Evolutionary conservation across 2,329 filamentous ascomycete species (phyloP).

Genomic region (Penicillium sp.): DNA sequence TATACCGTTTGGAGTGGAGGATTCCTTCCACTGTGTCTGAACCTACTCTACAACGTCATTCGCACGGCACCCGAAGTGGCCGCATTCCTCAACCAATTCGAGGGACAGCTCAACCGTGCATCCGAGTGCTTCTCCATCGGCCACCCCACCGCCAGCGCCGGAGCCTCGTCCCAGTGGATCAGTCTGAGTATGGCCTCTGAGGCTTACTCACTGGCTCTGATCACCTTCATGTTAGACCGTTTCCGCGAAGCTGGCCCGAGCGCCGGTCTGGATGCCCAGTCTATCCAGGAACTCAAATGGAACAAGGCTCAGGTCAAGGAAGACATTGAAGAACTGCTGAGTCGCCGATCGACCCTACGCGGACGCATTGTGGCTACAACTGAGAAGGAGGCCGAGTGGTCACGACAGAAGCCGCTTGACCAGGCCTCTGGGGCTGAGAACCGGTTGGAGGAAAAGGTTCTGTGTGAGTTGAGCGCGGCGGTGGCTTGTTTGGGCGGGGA

Average conservation of each 20-base stretch:
- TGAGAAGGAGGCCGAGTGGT: conserved; percentile 64
- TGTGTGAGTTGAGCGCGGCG: conserved; percentile 61
- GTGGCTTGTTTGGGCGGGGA: conserved; percentile 41
- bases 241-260: conserved; percentile 63
- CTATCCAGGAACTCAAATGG: conserved; percentile 71
- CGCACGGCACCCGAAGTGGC: conserved; percentile 77
- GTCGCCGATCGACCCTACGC: conserved; percentile 62
- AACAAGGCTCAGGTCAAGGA: conserved; percentile 68
- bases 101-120: conserved; percentile 68
- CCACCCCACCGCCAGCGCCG: conserved; percentile 43
- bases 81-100: conserved; percentile 85
- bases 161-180: conserved; percentile 55
- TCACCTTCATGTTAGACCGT: conserved; percentile 66
- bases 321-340: conserved; percentile 77
- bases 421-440: conserved; percentile 53
- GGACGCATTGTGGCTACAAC: conserved; percentile 70
- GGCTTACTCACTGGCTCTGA: conserved; percentile 70
- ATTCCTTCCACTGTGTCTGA: conserved; percentile 80
- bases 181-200: conserved; percentile 71
- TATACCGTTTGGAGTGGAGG: conserved; percentile 89
- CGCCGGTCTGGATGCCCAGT: conserved; percentile 52
- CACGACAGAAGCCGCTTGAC: conserved; percentile 40
- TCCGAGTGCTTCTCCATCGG: conserved; percentile 62
- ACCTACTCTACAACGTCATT: conserved; percentile 77
- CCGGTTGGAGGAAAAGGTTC: conserved; percentile 69